A percentile compares a stretch with the other conserved stretches of the same genome.
phyloP scores from a whole-genome alignment of 768 basidiomycete species.

The Amanita phalloides region DNA sequence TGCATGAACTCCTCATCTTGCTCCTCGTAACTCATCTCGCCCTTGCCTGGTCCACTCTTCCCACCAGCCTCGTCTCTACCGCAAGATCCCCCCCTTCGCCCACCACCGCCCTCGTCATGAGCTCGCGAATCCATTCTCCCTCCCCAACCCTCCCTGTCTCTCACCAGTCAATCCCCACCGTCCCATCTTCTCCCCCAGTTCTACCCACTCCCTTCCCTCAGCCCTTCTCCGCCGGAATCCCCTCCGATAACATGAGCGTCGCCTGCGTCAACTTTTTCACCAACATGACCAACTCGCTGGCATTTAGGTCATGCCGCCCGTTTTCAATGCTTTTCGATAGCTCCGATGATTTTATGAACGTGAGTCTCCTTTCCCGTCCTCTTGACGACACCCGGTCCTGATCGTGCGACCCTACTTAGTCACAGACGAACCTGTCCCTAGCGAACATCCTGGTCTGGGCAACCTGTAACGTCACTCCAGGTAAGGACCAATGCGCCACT shows the following conservation, averaged over 20 bases:
- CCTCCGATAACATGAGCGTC: conserved; percentile 53
- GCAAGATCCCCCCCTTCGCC: neutral
- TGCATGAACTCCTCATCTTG: no score
- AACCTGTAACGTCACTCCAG: conserved; percentile 56
- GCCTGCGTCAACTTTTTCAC: conserved; percentile 62
- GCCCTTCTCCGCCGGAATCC: conserved; percentile 53
- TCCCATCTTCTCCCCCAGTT: conserved; percentile 37
- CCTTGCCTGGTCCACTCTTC: conserved; percentile 4
- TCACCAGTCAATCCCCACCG: conserved; percentile 27
- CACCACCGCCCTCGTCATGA: conserved; percentile 12
- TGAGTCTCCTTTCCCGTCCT: conserved; percentile 19
- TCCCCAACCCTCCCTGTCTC: conserved; percentile 9
- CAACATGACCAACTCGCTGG: conserved; percentile 54
- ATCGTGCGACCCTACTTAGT: conserved; percentile 24
- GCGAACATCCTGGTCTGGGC: conserved; percentile 70
- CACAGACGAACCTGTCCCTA: conserved; percentile 47
- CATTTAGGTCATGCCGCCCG: conserved; percentile 68
- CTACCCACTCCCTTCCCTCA: conserved; percentile 76
- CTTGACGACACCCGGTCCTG: neutral
- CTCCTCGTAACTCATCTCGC: no score
- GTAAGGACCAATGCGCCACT: conserved; percentile 38
- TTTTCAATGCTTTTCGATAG: conserved; percentile 55
- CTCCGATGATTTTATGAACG: conserved; percentile 45
- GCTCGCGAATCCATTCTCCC: conserved; percentile 13
- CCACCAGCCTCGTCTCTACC: conserved; percentile 1